Evolutionary conservation across 129 eudicot species (phyloP), one percentile per base, ranked within the genome.

Genomic region (Chrysanthemum seticuspe): DNA sequence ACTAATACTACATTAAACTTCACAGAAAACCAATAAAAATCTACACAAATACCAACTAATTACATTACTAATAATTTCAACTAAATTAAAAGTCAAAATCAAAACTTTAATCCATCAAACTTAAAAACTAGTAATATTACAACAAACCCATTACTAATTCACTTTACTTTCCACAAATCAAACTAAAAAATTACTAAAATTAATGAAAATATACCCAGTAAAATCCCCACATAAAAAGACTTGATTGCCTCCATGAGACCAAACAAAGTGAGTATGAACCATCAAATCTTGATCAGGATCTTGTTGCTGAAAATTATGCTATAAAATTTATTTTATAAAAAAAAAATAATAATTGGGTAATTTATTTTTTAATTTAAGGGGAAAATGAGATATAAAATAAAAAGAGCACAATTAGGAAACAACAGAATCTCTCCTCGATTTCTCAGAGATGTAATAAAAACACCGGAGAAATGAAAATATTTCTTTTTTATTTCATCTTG

Each of bases 201-300:
- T 5, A 36, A 36, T 1, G 10, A 40, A 40, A 40, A 1, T 6
- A 34, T 88, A 88, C 95, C 79, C 85, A 53, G 78, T 81, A 55
- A 85, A 88, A 71, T 88, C 87, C 19, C 86, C 86, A 40, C 72
- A 83, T 12, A 88, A 77, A 27, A 65, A 62, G 29, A 85, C 95
- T 51, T 83, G 84, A 62, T 56, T 74, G 73, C 95, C 95, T 13
- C 95, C 95, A 53, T 83, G 83, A 62, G 84, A 65, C 95, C 95
- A 88, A 56, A 75, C 54, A 78, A 88, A 88, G 67, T 69, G 83
- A 1, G 84, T 79, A 48, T 76, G 95, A 73, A 88, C 90, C 95
- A 88, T 88, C 47, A 6, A 3, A 36, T 6, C 27, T 67, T 68
- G 54, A 40, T 40, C 47, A 40, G 47, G 47, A 36, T 36, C 44